A percentile compares a stretch with the other conserved stretches of the same genome.
phyloP scores from a whole-genome alignment of 495 filamentous ascomycete species.

The Pseudoneurospora amorphoporcata region DNA sequence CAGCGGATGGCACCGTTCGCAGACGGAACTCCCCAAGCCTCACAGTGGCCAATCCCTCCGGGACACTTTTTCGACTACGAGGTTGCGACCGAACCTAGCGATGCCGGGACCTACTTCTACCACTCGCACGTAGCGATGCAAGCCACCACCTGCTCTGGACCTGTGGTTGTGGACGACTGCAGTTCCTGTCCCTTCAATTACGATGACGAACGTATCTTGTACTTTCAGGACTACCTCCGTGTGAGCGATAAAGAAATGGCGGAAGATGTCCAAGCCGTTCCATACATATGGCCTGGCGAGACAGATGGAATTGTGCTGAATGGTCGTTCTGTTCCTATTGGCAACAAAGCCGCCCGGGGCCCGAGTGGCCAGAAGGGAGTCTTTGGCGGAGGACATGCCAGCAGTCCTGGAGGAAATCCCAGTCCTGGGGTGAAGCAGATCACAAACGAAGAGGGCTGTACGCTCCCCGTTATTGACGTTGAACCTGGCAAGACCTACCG shows the following conservation, averaged over 20 bases:
- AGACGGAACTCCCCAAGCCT: conserved; percentile 42
- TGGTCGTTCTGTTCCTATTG: conserved; percentile 25
- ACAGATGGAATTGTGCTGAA: conserved; percentile 42
- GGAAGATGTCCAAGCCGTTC: conserved; percentile 23
- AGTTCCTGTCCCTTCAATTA: conserved; percentile 35
- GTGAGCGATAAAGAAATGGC: conserved; percentile 35
- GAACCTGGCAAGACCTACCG: conserved; percentile 49
- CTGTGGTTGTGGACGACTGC: conserved; percentile 45
- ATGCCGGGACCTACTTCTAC: conserved; percentile 50
- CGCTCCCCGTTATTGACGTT: conserved; percentile 40
- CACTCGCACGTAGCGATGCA: conserved; percentile 51
- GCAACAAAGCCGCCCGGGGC: conserved; percentile 14
- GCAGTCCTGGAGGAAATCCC: background rate
- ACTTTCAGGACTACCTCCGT: conserved; percentile 42
- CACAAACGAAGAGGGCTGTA: conserved; percentile 30
- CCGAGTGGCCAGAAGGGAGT: conserved; percentile 19
- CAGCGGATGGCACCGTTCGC: conserved; percentile 45
- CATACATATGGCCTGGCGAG: conserved; percentile 39
- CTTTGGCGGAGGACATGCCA: conserved; percentile 10
- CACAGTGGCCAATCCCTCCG: conserved; percentile 51
- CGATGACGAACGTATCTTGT: conserved; percentile 45
- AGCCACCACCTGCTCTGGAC: conserved; percentile 40
- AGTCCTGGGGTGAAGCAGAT: background rate
- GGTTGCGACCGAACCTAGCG: conserved; percentile 33
- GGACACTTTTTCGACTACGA: conserved; percentile 54